Conservation (phyloP, 2,329 filamentous ascomycete species). For the Fusarium anthophilum region DNA sequence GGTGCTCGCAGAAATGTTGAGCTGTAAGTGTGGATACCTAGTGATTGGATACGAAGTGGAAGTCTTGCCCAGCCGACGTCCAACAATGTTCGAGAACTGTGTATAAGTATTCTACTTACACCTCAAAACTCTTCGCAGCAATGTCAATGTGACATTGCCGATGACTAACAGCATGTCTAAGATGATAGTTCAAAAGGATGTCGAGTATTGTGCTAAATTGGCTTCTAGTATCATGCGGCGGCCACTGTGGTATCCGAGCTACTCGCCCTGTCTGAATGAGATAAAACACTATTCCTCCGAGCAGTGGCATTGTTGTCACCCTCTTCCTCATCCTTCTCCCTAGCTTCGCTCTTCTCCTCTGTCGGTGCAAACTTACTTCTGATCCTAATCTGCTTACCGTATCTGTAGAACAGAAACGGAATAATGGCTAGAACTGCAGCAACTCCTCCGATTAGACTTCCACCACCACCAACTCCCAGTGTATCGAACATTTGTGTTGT, state of each 20-base stretch:
- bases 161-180: background rate
- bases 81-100: background rate
- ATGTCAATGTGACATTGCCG: background rate
- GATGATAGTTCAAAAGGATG: no score
- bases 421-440: slow-evolving; percentile 24
- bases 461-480: slow-evolving; percentile 31
- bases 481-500: slow-evolving; percentile 32
- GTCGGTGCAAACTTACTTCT: slow-evolving; percentile 33
- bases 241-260: slow-evolving; percentile 5
- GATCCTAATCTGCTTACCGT: slow-evolving; percentile 28
- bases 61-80: background rate
- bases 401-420: slow-evolving; percentile 35
- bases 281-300: background rate
- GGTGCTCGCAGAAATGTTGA: background rate
- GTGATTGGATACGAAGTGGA: background rate
- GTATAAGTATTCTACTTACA: background rate
- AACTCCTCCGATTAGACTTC: slow-evolving; percentile 29
- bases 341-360: background rate
- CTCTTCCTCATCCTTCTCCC: slow-evolving; percentile 11
- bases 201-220: background rate
- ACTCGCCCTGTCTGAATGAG: background rate
- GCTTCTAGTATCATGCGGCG: background rate
- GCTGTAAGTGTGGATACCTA: background rate
- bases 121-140: background rate
- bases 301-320: background rate